Evolutionary conservation across 1,284 basidiomycete species (phyloP), one percentile per base, ranked within the genome.

Genomic region (Ceratobasidium sp.): DNA sequence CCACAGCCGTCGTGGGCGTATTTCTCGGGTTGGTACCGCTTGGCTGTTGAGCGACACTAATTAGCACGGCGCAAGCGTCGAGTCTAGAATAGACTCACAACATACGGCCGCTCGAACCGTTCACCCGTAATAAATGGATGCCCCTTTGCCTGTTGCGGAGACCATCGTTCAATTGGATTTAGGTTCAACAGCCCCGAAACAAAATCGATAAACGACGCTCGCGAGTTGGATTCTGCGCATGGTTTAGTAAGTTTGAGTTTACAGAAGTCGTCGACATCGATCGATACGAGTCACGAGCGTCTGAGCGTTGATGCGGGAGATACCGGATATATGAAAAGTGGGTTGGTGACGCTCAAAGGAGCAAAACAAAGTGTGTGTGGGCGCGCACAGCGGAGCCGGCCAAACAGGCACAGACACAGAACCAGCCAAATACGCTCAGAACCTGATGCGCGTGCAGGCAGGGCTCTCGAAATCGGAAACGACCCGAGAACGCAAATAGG

Each of bases 61-160:
- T 78, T 46, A 60, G 30, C 41, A 35, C 50, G 18, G 27, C 27
- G 33, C 55, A 27, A 79, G 52, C 50, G 27, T 62, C 41, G 57
- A 41, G 16, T 41, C 4, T 68, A 78, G 54, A 80, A 77, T 57
- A 80, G 57, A 88, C 94, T 84, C 85, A 95, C 95, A 84, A 93
- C 89, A 86, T 94, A 97, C 8, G 94, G 93, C 80, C 95, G 96
- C 12, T 90, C 92, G 83, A 93, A 98, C 84, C 96, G 96, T 86
- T 99, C 97, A 77, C 97, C 97, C 12, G 96, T 98, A 82, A 99
- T 98, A 86, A 99, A 99, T 3, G 97, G 97, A 85, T 99, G 98
- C 83, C 95, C 87, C 78, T 94, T 90, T 52, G 97, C 97, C 86
- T 99, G 97, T 83, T 98, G 96, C 38, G 98, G 97, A 10, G 97